phyloP scores from a whole-genome alignment of 176 grass and related monocot species.

The Oryza rufipogon region DNA sequence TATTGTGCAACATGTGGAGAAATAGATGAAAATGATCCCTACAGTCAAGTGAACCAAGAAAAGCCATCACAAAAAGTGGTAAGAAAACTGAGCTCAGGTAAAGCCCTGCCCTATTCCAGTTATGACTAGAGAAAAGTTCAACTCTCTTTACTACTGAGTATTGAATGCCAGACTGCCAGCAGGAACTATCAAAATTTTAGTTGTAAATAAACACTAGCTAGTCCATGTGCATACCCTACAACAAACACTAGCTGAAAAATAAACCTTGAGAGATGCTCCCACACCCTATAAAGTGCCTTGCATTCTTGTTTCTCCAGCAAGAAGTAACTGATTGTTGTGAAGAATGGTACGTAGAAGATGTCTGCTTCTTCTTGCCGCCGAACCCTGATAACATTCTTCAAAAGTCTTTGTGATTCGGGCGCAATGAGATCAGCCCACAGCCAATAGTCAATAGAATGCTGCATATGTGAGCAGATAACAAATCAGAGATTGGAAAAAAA shows the following conservation, averaged over 20 bases:
- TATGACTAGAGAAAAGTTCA: not conserved
- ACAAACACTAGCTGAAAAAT: constrained; percentile 58
- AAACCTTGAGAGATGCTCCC: constrained; percentile 92
- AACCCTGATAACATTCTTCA: constrained; percentile 86
- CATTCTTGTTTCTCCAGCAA: constrained; percentile 96
- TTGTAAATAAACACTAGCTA: constrained; percentile 34
- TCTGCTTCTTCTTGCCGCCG: constrained; percentile 83
- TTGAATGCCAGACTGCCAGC: not conserved
- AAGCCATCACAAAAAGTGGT: too few species aligned
- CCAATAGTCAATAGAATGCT: constrained; percentile 99
- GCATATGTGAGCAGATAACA: constrained; percentile 25
- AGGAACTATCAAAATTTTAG: constrained; percentile 8
- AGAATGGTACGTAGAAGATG: constrained; percentile 93
- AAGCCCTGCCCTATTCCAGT: not conserved
- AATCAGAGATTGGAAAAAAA: constrained; percentile 23
- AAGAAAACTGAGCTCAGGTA: too few species aligned
- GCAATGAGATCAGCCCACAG: constrained; percentile 95
- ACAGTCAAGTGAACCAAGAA: not conserved
- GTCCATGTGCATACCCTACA: constrained; percentile 37
- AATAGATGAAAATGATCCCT: not conserved
- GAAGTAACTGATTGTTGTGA: constrained; percentile 96
- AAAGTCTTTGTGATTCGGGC: constrained; percentile 68
- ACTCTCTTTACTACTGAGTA: constrained; percentile 24
- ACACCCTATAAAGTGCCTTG: constrained; percentile 99
- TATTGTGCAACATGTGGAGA: not conserved